Percentiles rank a stretch among this genome's conserved stretches.
Evolutionary conservation across 2,329 filamentous ascomycete genomes (phyloP).

Genomic region (Epicoccum sorghinum): DNA sequence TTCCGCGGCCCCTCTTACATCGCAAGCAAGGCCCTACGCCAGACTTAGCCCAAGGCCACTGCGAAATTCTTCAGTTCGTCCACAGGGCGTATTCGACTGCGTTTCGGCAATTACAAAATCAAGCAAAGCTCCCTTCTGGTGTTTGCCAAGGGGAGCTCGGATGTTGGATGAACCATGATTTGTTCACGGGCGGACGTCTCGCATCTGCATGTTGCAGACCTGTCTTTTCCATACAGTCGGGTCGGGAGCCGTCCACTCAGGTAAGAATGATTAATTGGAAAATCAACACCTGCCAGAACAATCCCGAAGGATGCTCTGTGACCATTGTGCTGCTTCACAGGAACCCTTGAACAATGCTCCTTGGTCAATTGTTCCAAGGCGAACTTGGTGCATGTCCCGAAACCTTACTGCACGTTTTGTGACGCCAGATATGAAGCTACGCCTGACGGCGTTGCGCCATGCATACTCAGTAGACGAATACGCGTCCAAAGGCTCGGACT

Average conservation of each 20-base stretch:
- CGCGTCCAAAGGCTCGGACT: neutral
- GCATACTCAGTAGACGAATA: neutral
- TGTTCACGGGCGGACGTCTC: no score
- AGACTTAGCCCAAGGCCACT: no score
- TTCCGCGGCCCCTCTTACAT: slow-evolving; percentile 2
- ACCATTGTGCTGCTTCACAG: neutral
- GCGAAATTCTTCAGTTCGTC: no score
- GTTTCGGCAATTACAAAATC: no score
- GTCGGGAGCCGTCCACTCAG: neutral
- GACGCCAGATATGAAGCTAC: neutral
- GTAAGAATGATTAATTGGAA: neutral
- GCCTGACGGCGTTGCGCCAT: neutral
- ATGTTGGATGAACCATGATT: no score
- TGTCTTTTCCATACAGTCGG: neutral
- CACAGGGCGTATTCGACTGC: no score
- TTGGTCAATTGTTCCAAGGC: neutral
- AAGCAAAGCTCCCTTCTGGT: no score
- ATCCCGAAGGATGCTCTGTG: neutral
- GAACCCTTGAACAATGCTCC: neutral
- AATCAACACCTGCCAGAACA: neutral
- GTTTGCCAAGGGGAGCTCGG: no score
- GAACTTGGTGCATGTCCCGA: neutral
- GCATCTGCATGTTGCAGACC: no score
- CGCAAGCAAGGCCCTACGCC: neutral
- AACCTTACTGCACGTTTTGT: neutral